Conservation (phyloP, 495 filamentous ascomycete genomes). For the Penicillium steckii region DNA sequence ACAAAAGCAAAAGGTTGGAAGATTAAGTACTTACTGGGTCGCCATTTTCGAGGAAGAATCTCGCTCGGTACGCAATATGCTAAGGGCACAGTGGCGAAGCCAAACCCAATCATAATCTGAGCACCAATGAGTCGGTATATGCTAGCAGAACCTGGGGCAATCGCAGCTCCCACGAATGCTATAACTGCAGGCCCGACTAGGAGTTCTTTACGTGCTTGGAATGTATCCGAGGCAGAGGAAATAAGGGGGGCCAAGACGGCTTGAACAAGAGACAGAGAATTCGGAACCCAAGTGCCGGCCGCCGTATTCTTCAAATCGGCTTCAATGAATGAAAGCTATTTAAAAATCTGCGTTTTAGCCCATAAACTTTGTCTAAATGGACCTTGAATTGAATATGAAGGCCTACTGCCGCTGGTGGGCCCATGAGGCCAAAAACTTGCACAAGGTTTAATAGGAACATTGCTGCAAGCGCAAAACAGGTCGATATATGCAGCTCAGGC, state of each 20-base stretch:
- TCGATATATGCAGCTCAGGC: conserved; percentile 7
- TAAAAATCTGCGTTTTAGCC: not conserved
- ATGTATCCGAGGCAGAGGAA: conserved; percentile 10
- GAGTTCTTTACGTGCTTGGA: conserved; percentile 9
- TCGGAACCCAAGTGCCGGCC: conserved; percentile 10
- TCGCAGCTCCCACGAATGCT: conserved; percentile 9
- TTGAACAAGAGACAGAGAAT: conserved; percentile 10
- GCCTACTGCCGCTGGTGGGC: conserved; percentile 7
- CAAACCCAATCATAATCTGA: conserved; percentile 10
- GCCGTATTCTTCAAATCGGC: conserved; percentile 8
- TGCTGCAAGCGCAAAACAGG: conserved; percentile 6
- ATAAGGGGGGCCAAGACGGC: conserved; percentile 10
- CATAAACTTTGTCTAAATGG: not conserved
- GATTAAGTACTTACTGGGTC: conserved; percentile 3
- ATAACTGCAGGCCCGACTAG: conserved; percentile 7
- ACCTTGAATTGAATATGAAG: not conserved
- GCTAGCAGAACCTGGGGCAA: conserved; percentile 7
- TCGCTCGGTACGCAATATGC: conserved; percentile 14
- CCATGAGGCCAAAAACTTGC: conserved; percentile 11
- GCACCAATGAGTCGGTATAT: conserved; percentile 10
- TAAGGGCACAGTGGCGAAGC: conserved; percentile 12
- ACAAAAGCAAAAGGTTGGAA: not conserved
- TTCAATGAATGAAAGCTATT: conserved; percentile 9
- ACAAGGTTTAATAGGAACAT: conserved; percentile 12
- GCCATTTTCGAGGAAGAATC: conserved; percentile 10